Conservation (phyloP, 192 early-diverging fungal genomes). For the Coemansia sp. region DNA sequence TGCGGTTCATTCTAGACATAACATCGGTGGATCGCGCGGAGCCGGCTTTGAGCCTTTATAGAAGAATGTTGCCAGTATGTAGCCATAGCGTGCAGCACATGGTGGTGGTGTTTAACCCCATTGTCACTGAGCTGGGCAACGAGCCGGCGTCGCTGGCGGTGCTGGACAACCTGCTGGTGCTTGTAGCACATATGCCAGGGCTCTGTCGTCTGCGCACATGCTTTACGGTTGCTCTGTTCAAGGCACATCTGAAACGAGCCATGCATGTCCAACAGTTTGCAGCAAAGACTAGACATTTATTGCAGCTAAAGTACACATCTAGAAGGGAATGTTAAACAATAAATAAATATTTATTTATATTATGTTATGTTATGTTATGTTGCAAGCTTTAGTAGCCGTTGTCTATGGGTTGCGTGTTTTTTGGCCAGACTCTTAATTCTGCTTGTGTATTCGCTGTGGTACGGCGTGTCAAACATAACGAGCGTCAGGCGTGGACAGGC, state of each 20-base stretch:
- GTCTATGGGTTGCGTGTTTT: no score
- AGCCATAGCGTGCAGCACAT: not conserved
- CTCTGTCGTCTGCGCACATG: not conserved
- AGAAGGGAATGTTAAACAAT: not conserved
- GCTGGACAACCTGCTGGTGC: not conserved
- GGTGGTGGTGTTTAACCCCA: constrained; percentile 5
- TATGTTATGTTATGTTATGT: no score
- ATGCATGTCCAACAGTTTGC: not conserved
- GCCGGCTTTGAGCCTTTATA: not conserved
- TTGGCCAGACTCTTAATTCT: no score
- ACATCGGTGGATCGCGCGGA: not conserved
- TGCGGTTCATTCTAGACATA: not conserved
- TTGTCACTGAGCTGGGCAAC: not conserved
- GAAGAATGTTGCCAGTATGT: not conserved
- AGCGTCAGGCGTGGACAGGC: no score
- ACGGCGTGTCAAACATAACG: no score
- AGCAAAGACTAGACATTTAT: not conserved
- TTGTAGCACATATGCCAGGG: not conserved
- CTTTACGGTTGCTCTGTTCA: not conserved
- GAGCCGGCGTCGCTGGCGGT: not conserved
- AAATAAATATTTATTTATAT: not conserved
- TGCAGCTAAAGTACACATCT: not conserved
- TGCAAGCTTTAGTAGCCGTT: no score
- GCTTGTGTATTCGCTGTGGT: no score
- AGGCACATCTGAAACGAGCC: not conserved